Base-by-base conservation (phyloP, 179 eudicot genomes). In the Beta macrorhiza region DNA sequence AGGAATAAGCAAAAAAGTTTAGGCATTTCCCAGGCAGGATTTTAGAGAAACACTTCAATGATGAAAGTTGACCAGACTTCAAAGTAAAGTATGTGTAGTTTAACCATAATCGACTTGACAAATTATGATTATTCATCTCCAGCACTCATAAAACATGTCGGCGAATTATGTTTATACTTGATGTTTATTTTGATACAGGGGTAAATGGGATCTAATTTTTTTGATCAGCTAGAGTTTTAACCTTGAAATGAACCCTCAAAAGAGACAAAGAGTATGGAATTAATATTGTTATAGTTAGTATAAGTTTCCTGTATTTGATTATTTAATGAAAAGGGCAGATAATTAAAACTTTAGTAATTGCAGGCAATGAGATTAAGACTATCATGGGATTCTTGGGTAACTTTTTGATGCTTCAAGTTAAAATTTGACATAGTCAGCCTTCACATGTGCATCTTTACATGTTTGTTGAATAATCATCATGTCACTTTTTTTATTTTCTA, bases 11-110 rank as follows among this genome's bases (percentile, higher is more conserved):
- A 77, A 37, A 78, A 47, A 72, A 53, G 56, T 37, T 49, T 59
- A 47, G 13, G 3, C 68, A 71, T 82, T 82, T 7, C 63, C 14
- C 56, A 55, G 72, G 42, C 81, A 32, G 25, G 59, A 81, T 70
- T 75, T 76, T 75, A 20, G 47, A 6, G 52, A 15, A 11, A 51
- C 65, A 70, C 44, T 45, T 51, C 62, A 82, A 82, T 82, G 84
- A 82, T 82, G 65, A 77, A 65, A 63, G 47, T 62, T 82, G 65
- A 78, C 73, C 49, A 72, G 32, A 74, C 84, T 82, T 82, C 67
- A 72, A 82, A 82, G 80, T 70, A 37, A 82, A 82, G 84, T 77
- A 82, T 82, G 72, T 42, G 12, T 59, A 70, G 32, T 32, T n/a
- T n/a, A 70, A 58, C 76, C 59, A 75, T 57, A 75, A 52, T 19